Evolutionary conservation across 1,139 yeast genomes (phyloP).

Genomic region (Scheffersomyces cryptocercus): DNA sequence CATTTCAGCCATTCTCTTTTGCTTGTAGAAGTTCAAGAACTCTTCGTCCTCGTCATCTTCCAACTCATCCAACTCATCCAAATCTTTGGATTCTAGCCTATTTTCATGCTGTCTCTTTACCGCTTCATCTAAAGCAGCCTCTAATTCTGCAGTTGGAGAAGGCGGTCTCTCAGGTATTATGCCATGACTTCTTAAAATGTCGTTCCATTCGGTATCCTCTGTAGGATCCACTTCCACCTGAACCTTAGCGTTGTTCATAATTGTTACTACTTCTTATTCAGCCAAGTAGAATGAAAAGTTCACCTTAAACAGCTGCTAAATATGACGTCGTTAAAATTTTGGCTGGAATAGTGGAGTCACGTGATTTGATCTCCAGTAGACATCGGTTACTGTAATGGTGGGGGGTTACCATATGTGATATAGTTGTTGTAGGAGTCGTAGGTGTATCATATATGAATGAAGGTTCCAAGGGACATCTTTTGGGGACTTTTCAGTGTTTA

Average conservation of each 20-base stretch:
- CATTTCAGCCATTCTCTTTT: conserved; percentile 74
- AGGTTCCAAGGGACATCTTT: too few relatives aligned
- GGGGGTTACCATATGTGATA: too few relatives aligned
- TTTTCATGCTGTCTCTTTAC: conserved; percentile 72
- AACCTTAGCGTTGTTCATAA: conserved; percentile 42
- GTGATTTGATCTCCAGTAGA: too few relatives aligned
- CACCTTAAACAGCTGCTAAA: too few relatives aligned
- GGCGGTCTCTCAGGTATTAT: conserved; percentile 91
- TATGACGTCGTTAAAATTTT: too few relatives aligned
- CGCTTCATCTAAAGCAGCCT: conserved; percentile 85
- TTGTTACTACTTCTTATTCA: background rate
- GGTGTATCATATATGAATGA: too few relatives aligned
- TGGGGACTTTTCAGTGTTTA: too few relatives aligned
- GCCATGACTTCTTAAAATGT: conserved; percentile 84
- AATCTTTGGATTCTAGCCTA: conserved; percentile 69
- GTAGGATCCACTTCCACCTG: conserved; percentile 91
- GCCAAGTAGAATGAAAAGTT: too few relatives aligned
- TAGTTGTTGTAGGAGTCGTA: too few relatives aligned
- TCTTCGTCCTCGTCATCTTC: conserved; percentile 82
- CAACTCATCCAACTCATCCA: conserved; percentile 78
- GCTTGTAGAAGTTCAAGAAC: conserved; percentile 71
- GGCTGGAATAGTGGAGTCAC: too few relatives aligned
- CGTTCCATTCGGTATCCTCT: conserved; percentile 99
- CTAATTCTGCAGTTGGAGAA: conserved; percentile 83
- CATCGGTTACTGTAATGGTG: too few relatives aligned